These are phyloP conservation scores for Aspergillus felis DNA, from an alignment of 2,329 filamentous ascomycete genomes.

Conservation along the genomic window DNA sequence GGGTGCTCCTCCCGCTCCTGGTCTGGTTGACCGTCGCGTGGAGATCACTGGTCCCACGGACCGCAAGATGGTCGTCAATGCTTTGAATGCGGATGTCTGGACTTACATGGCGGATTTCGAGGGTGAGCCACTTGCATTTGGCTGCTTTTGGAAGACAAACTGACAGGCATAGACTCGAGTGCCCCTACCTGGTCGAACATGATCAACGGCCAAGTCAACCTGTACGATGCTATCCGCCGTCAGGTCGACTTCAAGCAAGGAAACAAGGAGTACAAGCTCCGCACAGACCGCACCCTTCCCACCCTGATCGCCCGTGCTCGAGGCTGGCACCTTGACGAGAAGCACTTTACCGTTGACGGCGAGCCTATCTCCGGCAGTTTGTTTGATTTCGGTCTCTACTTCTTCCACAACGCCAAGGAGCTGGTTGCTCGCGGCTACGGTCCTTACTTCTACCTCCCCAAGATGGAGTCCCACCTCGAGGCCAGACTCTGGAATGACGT, in stretches of 20 bases:
- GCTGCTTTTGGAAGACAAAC: not conserved
- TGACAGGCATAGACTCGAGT: conserved; percentile 66
- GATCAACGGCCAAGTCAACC: conserved; percentile 96
- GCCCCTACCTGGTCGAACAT: conserved; percentile 99
- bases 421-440: conserved; percentile 77
- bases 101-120: conserved; percentile 99
- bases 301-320: conserved; percentile 92
- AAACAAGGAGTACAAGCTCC: conserved; percentile 94
- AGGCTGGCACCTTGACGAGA: conserved; percentile 98
- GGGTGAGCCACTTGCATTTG: conserved; percentile 53
- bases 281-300: conserved; percentile 79
- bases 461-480: conserved; percentile 98
- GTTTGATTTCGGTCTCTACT: conserved; percentile 98
- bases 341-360: conserved; percentile 93
- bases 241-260: conserved; percentile 97
- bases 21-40: conserved; percentile 85
- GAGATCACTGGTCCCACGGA: conserved; percentile 98
- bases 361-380: conserved; percentile 89
- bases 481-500: conserved; percentile 97
- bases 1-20: conserved; percentile 85
- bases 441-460: conserved; percentile 96
- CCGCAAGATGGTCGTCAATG: conserved; percentile 98
- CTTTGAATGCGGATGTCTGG: conserved; percentile 91
- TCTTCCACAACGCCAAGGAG: conserved; percentile 96
- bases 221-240: conserved; percentile 90